Base-by-base conservation (phyloP, 1,284 basidiomycete genomes). In the Irpex sp. region DNA sequence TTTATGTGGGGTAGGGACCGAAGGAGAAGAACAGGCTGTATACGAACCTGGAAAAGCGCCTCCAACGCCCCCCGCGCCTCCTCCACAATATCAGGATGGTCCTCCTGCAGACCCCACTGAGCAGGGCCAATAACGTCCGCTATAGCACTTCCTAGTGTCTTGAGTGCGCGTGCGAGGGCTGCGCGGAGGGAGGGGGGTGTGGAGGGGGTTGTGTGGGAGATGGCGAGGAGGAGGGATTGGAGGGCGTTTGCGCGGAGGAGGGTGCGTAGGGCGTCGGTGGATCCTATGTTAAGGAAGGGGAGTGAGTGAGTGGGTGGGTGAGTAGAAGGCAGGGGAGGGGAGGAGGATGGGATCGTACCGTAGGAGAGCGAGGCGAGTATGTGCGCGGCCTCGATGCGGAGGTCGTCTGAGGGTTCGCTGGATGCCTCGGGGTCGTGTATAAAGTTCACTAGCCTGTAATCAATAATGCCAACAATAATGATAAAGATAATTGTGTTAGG, bases 351-450 rank as follows among this genome's bases (percentile, higher is more conserved):
- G 7, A 8, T 39, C 0, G 63, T 70, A 85, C 86, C 87, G 64
- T 88, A 87, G 0, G 88, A 82, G 9, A 92, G 76, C 0, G 90
- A 91, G 0, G 88, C 80, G 16, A 91, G 77, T 45, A 91, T 79
- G 66, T 90, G 86, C 0, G 88, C 87, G 0, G 89, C 87, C 67
- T 91, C 89, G 55, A 85, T 78, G 7, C 85, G 81, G 42, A 85
- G 76, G 35, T 84, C 82, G 14, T 82, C 74, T 73, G 71, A 2
- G 78, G 78, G 10, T 69, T 71, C 63, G 73, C 71, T 0, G 76
- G 65, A 23, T 77, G 23, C 72, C 1, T 70, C 68, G 2, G 77
- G 74, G 28, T 75, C 73, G 60, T 82, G 82, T 4, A 88, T 73
- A 58, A 80, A 85, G 60, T 80, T 77, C 14, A 88, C 81, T 12